Base-by-base conservation (phyloP, 139 green algal genomes). In the Chlamydomonas sp. region DNA sequence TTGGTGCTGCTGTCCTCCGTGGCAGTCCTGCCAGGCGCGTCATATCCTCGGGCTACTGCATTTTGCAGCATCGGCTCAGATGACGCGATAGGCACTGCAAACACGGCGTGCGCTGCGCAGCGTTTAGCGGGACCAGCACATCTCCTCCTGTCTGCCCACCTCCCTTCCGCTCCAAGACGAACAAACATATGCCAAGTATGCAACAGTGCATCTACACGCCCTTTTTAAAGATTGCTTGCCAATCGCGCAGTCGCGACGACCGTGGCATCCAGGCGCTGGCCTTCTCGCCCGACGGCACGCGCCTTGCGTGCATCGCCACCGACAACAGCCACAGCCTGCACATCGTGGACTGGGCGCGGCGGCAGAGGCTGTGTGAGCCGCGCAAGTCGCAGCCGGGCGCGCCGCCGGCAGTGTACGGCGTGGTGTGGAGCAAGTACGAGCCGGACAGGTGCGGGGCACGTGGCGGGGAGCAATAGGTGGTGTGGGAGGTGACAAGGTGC, bases 361-460 rank as follows among this genome's bases (percentile, higher is more conserved):
- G 77, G 18, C 59, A 80, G 62, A 77, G 61, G 64, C 89, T 95
- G 60, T 74, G 93, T 77, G 88, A 92, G 83, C 82, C 82, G 61
- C 74, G 90, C 63, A 95, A 95, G 79, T 91, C 89, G 1, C 88
- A 89, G 74, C 88, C 91, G 2, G 93, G 93, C 1, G 87, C 90
- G 62, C 93, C 93, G 3, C 91, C 93, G 59, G 73, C 86, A 5
- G 94, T 95, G 31, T 96, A 94, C 88, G 94, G 94, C 31, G 88
- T 94, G 0, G 83, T 90, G 58, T 96, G 92, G 92, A 93, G 90
- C 87, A 79, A 59, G 4, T 96, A 91, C 83, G 78, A 93, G 63
- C 59, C 81, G 2, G 86, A 91, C 82, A 87, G 86, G 91, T 94
- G 78, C 1, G 90, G 49, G 31, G 31, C 31, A 49, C 31, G 31